Base-by-base conservation (phyloP, 345 rosid genomes). In the Hibiscus mutabilis region DNA sequence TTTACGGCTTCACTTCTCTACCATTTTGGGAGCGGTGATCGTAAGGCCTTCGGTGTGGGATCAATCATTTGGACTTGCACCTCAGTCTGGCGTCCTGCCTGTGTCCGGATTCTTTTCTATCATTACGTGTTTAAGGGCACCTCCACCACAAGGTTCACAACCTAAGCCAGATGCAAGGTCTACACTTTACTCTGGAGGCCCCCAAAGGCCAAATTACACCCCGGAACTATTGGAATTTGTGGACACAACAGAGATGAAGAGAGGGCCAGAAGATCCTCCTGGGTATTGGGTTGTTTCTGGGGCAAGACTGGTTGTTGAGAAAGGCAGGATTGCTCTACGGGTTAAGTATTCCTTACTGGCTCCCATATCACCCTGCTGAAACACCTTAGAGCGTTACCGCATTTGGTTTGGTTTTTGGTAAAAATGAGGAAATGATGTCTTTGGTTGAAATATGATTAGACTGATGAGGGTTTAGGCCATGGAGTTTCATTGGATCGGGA, bases 251-350 rank as follows among this genome's bases (percentile, higher is more conserved):
- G 99, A 95, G 85, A 86, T 95, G 92, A 71, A 86, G 0, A 85
- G 99, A 73, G 99, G 99, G 60, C 97, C 99, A 0, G 90, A 90
- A 69, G 91, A 95, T 72, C 79, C 82, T 75, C 99, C 97, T 0
- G 99, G 99, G 14, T 95, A 95, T 78, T 95, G 99, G 99, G 92
- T 86, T 63, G 92, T 92, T 16, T 90, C 99, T 0, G 99, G 99
- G 60, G 99, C 97, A 57, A 89, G 86, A 66, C 79, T 95, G 21
- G 66, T 79, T n/a, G 97, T 92, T 3, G 99, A 92, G 87, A 90
- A 84, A 71, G 99, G 97, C 59, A 87, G 81, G 80, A 95, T 95
- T 78, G 92, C 96, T 60, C 82, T 92, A 35, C 93, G 88, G 72
- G 99, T 90, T 11, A 95, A 83, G 86, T 95, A 88, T 85, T 92